phyloP scores from a whole-genome alignment of 495 filamentous ascomycete species.

The Podospora australis region DNA sequence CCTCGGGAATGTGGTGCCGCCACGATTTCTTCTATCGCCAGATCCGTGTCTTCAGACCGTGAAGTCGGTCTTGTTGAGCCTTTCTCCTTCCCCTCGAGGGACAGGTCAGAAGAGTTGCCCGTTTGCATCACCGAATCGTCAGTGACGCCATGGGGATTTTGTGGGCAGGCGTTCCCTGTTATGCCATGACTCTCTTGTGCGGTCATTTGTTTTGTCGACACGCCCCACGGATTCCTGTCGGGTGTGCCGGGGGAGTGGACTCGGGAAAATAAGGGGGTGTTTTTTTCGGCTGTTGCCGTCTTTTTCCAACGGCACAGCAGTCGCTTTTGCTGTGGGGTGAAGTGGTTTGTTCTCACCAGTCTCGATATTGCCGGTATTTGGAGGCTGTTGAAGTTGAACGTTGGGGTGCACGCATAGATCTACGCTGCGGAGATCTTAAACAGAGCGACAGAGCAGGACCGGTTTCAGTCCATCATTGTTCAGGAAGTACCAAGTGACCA shows the following conservation, averaged over 20 bases:
- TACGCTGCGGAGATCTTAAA: too few relatives aligned
- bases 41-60: neutral
- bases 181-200: neutral
- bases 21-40: neutral
- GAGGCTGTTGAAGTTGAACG: too few relatives aligned
- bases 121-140: too few relatives aligned
- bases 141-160: slow-evolving; percentile 2
- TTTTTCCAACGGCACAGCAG: neutral
- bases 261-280: too few relatives aligned
- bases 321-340: too few relatives aligned
- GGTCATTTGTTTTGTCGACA: neutral
- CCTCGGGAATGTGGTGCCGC: neutral
- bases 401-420: too few relatives aligned
- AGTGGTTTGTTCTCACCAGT: too few relatives aligned
- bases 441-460: too few relatives aligned
- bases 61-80: neutral
- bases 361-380: too few relatives aligned
- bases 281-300: too few relatives aligned
- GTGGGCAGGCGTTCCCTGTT: slow-evolving; percentile 5
- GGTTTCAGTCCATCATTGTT: too few relatives aligned
- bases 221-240: neutral
- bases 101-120: slow-evolving; percentile 1
- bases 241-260: too few relatives aligned
- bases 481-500: neutral
- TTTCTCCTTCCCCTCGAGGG: neutral